Conservation (phyloP, 73 alveolate species). For the Tetrahymena borealis region DNA sequence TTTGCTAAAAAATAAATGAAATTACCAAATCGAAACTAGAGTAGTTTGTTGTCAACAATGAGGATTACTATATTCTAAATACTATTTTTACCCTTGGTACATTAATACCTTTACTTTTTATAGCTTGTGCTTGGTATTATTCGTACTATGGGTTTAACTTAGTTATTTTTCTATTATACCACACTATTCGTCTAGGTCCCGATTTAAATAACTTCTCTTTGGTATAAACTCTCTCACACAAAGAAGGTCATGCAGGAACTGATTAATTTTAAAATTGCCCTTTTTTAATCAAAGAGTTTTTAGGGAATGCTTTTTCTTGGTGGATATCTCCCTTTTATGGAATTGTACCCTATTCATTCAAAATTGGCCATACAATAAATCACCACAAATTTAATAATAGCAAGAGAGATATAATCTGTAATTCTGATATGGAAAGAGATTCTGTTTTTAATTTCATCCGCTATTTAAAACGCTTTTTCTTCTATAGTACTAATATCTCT, state of each 20-base stretch:
- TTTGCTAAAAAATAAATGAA: neutral
- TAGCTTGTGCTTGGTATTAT: neutral
- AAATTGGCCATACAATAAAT: neutral
- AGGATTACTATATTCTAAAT: neutral
- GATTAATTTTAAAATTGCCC: neutral
- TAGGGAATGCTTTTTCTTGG: neutral
- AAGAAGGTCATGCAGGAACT: neutral
- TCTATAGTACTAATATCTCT: neutral
- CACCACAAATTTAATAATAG: neutral
- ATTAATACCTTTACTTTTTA: neutral
- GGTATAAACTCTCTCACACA: neutral
- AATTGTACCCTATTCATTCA: neutral
- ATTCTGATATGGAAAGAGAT: neutral
- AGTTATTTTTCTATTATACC: neutral
- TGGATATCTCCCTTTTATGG: neutral
- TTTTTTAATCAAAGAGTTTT: neutral
- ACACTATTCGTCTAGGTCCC: neutral
- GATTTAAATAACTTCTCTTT: neutral
- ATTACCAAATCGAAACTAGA: neutral
- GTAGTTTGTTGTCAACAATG: neutral
- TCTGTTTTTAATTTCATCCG: neutral
- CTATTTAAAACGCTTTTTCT: neutral
- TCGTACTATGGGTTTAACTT: neutral
- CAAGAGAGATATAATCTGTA: neutral
- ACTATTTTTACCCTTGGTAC: neutral